These are phyloP conservation scores for Pichia sp. DNA, from an alignment of 1,139 yeast genomes.

Conservation along the genomic window DNA sequence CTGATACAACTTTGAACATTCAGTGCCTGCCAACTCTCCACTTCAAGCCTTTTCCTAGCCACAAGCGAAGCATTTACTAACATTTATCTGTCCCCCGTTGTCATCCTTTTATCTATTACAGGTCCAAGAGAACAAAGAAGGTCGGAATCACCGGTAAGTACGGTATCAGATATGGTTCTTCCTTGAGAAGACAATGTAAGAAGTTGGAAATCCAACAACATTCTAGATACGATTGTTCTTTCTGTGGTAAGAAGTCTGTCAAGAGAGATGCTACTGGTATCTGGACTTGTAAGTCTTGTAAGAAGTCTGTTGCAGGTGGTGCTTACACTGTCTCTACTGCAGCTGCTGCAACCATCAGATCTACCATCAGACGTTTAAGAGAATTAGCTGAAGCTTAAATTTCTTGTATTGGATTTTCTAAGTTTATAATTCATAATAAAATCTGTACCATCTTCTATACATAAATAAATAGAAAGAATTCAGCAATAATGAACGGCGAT, in stretches of 20 bases:
- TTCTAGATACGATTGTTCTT: slow-evolving; percentile 97
- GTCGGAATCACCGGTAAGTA: slow-evolving; percentile 99
- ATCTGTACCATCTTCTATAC: slow-evolving; percentile 8
- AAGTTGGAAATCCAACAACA: slow-evolving; percentile 99
- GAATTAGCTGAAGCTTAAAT: slow-evolving; percentile 98
- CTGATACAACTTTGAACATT: no score
- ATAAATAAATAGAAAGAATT: slow-evolving; percentile 11
- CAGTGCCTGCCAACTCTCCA: not conserved
- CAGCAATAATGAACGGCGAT: not conserved
- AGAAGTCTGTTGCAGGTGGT: slow-evolving; percentile 99
- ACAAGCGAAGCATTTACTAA: slow-evolving; percentile 8
- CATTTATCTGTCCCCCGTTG: not conserved
- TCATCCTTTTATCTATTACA: slow-evolving; percentile 28
- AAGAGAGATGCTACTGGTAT: slow-evolving; percentile 98
- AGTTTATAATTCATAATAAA: slow-evolving; percentile 6
- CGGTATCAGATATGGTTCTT: slow-evolving; percentile 99
- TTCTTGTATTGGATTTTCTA: slow-evolving; percentile 10
- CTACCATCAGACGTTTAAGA: slow-evolving; percentile 99
- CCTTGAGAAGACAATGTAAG: slow-evolving; percentile 99
- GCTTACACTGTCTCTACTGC: slow-evolving; percentile 99
- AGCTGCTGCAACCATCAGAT: slow-evolving; percentile 99
- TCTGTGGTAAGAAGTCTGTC: slow-evolving; percentile 99
- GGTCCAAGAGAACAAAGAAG: slow-evolving; percentile 99
- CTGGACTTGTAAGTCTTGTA: slow-evolving; percentile 96
- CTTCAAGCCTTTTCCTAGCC: not conserved